phyloP scores from a whole-genome alignment of 192 early-diverging fungal genomes.

The Backusella parvicylindrica region DNA sequence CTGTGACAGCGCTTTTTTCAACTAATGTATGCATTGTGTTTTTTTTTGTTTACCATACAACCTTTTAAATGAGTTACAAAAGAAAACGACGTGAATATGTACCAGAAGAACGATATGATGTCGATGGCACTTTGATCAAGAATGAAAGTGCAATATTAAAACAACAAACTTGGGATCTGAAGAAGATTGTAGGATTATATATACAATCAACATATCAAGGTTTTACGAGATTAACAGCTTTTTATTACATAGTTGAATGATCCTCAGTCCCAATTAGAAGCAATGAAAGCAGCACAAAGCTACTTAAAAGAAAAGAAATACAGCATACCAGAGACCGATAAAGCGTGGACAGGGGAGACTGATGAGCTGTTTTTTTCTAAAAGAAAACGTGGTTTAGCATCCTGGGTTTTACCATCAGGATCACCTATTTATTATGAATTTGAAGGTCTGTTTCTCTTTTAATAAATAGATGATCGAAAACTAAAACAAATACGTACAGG shows the following conservation, averaged over 20 bases:
- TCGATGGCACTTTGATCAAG: conserved; percentile 13
- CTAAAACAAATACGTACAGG: conserved; percentile 3
- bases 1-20: neutral
- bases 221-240: neutral
- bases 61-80: neutral
- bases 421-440: conserved; percentile 37
- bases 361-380: conserved; percentile 38
- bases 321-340: neutral
- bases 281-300: conserved; percentile 24
- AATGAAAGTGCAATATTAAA: conserved; percentile 1
- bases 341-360: conserved; percentile 26
- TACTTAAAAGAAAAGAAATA: conserved; percentile 22
- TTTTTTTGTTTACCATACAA: neutral
- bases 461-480: neutral
- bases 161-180: conserved; percentile 28
- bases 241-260: conserved; percentile 18
- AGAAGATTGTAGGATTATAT: conserved; percentile 22
- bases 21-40: neutral
- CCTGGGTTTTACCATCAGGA: conserved; percentile 21
- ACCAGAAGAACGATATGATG: conserved; percentile 16
- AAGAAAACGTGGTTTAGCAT: conserved; percentile 25
- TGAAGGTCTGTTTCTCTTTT: conserved; percentile 22
- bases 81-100: conserved; percentile 3
- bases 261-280: neutral
- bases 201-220: neutral